Evolutionary conservation across 2,329 filamentous ascomycete species (phyloP), one percentile per base, ranked within the genome.

Genomic region (Diaporthe citriasiana): DNA sequence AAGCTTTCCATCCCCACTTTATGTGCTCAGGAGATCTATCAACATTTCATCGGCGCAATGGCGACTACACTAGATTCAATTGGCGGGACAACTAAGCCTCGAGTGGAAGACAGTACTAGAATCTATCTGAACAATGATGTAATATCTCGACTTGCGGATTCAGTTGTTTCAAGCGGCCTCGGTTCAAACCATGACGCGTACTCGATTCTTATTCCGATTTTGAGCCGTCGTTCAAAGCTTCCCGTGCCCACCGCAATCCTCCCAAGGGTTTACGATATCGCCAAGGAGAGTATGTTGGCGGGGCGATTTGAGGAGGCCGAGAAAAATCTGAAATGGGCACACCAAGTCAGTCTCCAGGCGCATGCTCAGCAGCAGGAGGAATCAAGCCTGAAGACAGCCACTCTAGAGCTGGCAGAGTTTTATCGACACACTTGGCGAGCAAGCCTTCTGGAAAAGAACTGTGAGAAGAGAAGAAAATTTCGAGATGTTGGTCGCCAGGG

Each of bases 141-240:
- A 50, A 50, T 50, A 50, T 50, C 45, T 50, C 45, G 45, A 50
- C 45, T 50, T 25, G 45, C 45, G 45, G 45, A 50, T 50, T 50
- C 45, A 3, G 45, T 50, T 9, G 45, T 50, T 50, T 50, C 45
- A 50, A 50, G 45, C 45, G 45, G 45, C 45, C 45, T 50, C 22
- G 45, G 45, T 10, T 50, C 45, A 50, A 22, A 50, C 9, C 45
- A 50, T 8, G 45, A 50, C 22, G 45, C 45, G 22, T 50, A 50
- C 45, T 50, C 45, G 25, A 50, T 50, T 50, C 45, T 50, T 1
- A 50, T n/a, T 10, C 45, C 45, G 17, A 50, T 50, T n/a, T 4
- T 50, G 9, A 50, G 45, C 45, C 45, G 45, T 12, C 45, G 45
- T n/a, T 50, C 45, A 50, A 50, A 50, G 22, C 45, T 50, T 4